Conservation (phyloP, 2,329 filamentous ascomycete genomes). For the Westerdykella sp. region DNA sequence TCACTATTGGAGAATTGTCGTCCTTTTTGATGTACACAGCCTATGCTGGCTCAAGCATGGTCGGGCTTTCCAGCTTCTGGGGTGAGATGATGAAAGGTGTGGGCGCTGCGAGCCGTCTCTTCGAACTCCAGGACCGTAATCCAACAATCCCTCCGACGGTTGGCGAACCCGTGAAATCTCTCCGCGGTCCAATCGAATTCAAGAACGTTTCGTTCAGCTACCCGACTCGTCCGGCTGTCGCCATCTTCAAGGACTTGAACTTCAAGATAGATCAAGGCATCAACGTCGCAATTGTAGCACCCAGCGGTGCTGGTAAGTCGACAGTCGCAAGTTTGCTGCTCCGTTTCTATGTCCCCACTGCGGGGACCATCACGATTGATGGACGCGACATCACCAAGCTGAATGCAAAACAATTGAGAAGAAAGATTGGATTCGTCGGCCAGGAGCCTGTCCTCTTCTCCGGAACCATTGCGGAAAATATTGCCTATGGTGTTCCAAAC, state of each 20-base stretch:
- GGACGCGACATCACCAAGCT: conserved; percentile 75
- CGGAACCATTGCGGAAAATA: conserved; percentile 79
- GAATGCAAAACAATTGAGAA: conserved; percentile 87
- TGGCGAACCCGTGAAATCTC: conserved; percentile 71
- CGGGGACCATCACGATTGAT: conserved; percentile 73
- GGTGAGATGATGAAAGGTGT: conserved; percentile 99
- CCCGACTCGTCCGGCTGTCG: conserved; percentile 84
- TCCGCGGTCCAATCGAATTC: conserved; percentile 84
- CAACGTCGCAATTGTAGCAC: conserved; percentile 94
- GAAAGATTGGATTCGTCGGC: conserved; percentile 89
- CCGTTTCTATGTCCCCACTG: conserved; percentile 80
- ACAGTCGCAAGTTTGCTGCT: conserved; percentile 89
- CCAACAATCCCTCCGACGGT: conserved; percentile 83
- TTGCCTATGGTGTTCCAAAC: conserved; percentile 78
- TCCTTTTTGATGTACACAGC: conserved; percentile 99
- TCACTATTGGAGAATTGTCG: conserved; percentile 86
- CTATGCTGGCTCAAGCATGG: conserved; percentile 77
- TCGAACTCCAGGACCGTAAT: conserved; percentile 87
- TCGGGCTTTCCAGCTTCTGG: conserved; percentile 92
- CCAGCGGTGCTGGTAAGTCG: conserved; percentile 92
- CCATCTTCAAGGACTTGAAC: conserved; percentile 80
- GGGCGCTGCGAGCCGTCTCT: conserved; percentile 89
- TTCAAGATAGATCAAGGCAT: conserved; percentile 90
- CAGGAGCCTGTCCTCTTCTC: conserved; percentile 94
- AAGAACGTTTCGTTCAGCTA: conserved; percentile 83